Evolutionary conservation across 495 filamentous ascomycete species (phyloP).

Genomic region (Platismatia glauca): DNA sequence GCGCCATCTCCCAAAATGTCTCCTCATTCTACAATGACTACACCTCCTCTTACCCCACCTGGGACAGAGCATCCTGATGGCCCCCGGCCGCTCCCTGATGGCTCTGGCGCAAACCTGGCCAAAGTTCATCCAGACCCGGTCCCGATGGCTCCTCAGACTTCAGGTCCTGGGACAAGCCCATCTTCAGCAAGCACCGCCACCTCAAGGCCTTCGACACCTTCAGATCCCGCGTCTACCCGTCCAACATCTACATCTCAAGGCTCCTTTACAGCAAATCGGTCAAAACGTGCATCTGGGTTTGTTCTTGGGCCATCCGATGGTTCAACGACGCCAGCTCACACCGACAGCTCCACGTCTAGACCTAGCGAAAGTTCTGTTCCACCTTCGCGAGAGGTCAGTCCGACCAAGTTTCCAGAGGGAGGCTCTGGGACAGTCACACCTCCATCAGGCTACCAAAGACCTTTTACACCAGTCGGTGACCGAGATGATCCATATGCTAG

Average conservation of each 20-base stretch:
- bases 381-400: constrained; percentile 55
- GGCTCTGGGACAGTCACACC: constrained; percentile 53
- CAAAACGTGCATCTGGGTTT: constrained; percentile 55
- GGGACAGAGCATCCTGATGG: constrained; percentile 52
- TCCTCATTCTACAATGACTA: constrained; percentile 57
- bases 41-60: constrained; percentile 82
- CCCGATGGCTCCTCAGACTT: constrained; percentile 59
- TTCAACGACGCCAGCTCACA: background rate
- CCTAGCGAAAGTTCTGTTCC: constrained; percentile 50
- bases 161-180: constrained; percentile 34
- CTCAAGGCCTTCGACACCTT: constrained; percentile 39
- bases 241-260: constrained; percentile 39
- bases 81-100: constrained; percentile 5
- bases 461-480: constrained; percentile 73
- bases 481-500: constrained; percentile 84
- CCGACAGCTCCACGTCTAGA: constrained; percentile 4
- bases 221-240: constrained; percentile 34
- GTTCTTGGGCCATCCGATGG: constrained; percentile 49
- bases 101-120: constrained; percentile 18
- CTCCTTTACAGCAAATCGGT: constrained; percentile 29
- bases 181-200: constrained; percentile 31
- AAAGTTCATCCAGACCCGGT: constrained; percentile 35
- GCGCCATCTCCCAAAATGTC: constrained; percentile 27
- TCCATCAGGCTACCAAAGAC: constrained; percentile 43
- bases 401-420: constrained; percentile 23